phyloP scores from a whole-genome alignment of 1,284 basidiomycete genomes.

The Ustilago sp. region DNA sequence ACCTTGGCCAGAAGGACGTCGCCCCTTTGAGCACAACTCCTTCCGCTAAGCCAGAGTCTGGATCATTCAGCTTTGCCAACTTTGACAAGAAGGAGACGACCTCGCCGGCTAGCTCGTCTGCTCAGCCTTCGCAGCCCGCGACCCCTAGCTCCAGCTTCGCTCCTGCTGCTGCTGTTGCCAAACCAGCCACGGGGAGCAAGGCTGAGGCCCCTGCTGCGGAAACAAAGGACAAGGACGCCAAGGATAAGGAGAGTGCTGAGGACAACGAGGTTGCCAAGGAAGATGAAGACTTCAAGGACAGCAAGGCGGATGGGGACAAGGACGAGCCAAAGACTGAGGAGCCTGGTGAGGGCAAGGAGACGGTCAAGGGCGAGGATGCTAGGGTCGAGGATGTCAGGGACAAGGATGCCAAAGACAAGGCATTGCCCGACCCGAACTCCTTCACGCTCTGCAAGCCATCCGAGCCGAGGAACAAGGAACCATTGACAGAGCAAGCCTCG shows the following conservation, averaged over 20 bases:
- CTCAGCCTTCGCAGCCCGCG: background rate
- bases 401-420: conserved; percentile 13
- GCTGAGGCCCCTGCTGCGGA: conserved; percentile 1
- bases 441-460: conserved; percentile 38
- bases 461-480: conserved; percentile 34
- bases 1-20: conserved; percentile 5
- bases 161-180: conserved; percentile 12
- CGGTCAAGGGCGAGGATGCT: background rate
- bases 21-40: background rate
- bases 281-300: background rate
- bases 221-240: background rate
- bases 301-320: background rate
- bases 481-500: conserved; percentile 13
- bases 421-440: conserved; percentile 19
- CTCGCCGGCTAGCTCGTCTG: background rate
- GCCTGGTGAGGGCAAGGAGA: background rate
- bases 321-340: background rate
- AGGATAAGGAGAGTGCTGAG: background rate
- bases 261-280: background rate
- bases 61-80: conserved; percentile 25
- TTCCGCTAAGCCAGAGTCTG: conserved; percentile 7
- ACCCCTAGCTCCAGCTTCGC: conserved; percentile 15
- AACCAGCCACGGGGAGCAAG: background rate
- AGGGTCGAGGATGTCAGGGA: background rate
- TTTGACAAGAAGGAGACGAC: conserved; percentile 13